These are phyloP conservation scores for Rhodamnia rubescens DNA, from an alignment of 345 rosid species.

Conservation along the genomic window DNA sequence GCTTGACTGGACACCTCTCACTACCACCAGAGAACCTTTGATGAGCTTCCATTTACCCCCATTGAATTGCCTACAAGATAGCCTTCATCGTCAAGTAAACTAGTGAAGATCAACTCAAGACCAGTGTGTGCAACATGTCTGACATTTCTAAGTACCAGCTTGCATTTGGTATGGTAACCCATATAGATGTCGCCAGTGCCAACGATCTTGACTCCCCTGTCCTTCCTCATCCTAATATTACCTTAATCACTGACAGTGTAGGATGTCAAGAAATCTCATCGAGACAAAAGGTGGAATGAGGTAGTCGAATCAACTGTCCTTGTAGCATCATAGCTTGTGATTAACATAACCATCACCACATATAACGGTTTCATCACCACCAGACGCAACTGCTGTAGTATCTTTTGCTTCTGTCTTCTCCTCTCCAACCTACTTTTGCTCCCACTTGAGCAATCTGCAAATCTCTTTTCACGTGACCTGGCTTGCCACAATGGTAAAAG, in stretches of 20 bases:
- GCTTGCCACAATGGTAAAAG: not conserved
- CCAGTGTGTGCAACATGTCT: not conserved
- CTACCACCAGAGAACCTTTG: not conserved
- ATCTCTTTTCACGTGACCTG: not conserved
- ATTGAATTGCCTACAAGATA: not conserved
- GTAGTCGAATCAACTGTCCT: not conserved
- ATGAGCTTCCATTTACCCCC: not conserved
- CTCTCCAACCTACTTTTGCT: not conserved
- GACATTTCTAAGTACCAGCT: not conserved
- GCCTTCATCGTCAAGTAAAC: not conserved
- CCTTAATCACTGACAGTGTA: not conserved
- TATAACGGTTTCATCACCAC: not conserved
- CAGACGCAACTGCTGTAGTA: not conserved
- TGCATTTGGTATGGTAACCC: not conserved
- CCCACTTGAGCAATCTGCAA: not conserved
- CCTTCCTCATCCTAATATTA: not conserved
- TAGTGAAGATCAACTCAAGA: not conserved
- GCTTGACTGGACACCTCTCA: not conserved
- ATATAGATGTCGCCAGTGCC: not conserved
- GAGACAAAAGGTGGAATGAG: not conserved
- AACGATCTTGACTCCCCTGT: not conserved
- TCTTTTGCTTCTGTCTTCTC: not conserved
- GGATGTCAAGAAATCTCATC: not conserved
- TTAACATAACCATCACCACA: not conserved
- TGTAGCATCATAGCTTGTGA: not conserved